These are phyloP conservation scores for Prunus mongolica DNA, from an alignment of 306 rosid genomes.

Conservation along the genomic window DNA sequence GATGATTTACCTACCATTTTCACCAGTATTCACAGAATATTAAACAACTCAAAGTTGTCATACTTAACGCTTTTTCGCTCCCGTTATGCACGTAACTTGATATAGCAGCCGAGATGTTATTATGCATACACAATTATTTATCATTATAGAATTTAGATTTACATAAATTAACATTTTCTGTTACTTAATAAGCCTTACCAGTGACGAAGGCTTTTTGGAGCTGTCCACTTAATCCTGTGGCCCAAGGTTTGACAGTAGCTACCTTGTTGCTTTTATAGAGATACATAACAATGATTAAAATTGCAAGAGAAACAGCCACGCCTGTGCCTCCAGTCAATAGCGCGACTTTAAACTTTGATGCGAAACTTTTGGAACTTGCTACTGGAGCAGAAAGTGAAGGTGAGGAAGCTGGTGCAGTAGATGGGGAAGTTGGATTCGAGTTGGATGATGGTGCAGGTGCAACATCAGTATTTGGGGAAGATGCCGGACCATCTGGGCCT, in stretches of 20 bases:
- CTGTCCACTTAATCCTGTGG: conserved; percentile 93
- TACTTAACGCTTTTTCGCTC: too few relatives aligned
- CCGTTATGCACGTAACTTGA: too few relatives aligned
- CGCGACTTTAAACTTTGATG: not conserved
- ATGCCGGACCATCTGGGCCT: not conserved
- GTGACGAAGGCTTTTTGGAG: conserved; percentile 94
- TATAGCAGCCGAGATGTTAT: too few relatives aligned
- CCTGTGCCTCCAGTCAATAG: conserved; percentile 54
- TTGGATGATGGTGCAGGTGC: not conserved
- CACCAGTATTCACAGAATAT: too few relatives aligned
- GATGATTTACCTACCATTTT: not conserved
- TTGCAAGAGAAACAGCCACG: conserved; percentile 32
- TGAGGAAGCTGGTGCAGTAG: conserved; percentile 21
- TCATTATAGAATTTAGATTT: not conserved
- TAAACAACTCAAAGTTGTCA: too few relatives aligned
- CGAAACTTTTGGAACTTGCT: not conserved
- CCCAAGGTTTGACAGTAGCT: conserved; percentile 88
- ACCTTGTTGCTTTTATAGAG: conserved; percentile 59
- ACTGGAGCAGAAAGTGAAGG: conserved; percentile 3
- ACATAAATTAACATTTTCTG: not conserved
- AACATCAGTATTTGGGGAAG: not conserved
- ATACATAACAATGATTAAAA: conserved; percentile 37
- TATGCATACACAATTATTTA: not conserved
- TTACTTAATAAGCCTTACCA: conserved; percentile 43
- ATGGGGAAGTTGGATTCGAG: not conserved